A percentile compares a stretch with the other conserved stretches of the same genome.
Evolutionary conservation across 148 eudicot genomes (phyloP).

Genomic region (Vaccinium corymbosum): DNA sequence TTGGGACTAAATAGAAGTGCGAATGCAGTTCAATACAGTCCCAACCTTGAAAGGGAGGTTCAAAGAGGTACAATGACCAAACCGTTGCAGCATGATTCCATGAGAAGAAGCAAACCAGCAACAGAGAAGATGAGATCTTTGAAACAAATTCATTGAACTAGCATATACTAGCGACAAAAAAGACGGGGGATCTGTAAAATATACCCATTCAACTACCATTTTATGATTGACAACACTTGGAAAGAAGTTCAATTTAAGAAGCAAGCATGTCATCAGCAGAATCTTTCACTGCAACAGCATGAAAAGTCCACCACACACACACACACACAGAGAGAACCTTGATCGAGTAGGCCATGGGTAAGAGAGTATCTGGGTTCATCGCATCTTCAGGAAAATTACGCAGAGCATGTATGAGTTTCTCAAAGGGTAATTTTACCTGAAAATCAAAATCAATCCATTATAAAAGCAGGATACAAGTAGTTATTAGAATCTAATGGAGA

Average conservation of each 20-base stretch:
- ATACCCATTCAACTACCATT: background rate
- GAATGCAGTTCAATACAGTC: background rate
- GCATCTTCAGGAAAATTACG: conserved; percentile 95
- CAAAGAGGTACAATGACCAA: background rate
- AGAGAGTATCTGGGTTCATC: conserved; percentile 77
- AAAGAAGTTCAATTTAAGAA: background rate
- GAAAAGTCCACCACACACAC: background rate
- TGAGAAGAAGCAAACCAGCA: background rate
- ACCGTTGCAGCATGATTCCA: background rate
- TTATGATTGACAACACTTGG: background rate
- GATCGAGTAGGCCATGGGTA: conserved; percentile 84
- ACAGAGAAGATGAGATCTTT: background rate
- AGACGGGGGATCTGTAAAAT: background rate
- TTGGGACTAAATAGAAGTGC: background rate
- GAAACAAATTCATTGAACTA: background rate
- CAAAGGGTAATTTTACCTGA: conserved; percentile 89
- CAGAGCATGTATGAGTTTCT: conserved; percentile 80
- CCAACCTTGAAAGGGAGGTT: background rate
- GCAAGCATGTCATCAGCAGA: background rate
- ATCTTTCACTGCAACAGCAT: background rate
- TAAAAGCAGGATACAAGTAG: background rate
- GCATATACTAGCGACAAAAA: background rate
- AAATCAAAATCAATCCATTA: conserved; percentile 11
- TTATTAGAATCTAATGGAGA: background rate
- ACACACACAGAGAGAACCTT: conserved; percentile 42